Conservation (phyloP, 139 green algal species). For the Tetraselmis chui region DNA sequence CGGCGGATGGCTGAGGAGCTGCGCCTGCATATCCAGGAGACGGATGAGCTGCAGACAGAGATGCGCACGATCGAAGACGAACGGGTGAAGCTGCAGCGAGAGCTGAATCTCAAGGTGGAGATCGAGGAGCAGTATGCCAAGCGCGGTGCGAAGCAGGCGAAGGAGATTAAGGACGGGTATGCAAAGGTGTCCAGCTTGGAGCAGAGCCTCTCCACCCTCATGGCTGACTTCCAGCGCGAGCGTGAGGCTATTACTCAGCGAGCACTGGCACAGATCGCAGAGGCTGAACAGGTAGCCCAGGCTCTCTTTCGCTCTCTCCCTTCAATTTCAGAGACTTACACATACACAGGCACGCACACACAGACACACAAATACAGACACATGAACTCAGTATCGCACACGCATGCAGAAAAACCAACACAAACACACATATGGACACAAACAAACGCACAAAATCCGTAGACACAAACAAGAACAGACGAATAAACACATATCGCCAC, state of each 20-base stretch:
- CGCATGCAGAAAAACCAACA: no score
- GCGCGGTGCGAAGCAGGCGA: slow-evolving; percentile 56
- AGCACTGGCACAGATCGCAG: slow-evolving; percentile 2
- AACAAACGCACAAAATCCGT: no score
- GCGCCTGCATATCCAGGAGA: slow-evolving; percentile 70
- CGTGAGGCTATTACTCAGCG: neutral
- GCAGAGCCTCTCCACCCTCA: neutral
- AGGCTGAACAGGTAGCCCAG: neutral
- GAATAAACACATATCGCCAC: no score
- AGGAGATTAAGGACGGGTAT: slow-evolving; percentile 2
- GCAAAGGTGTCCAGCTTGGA: slow-evolving; percentile 1
- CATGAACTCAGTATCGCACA: no score
- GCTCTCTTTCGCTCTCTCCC: no score
- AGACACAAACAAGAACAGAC: no score
- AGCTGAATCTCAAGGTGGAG: slow-evolving; percentile 61
- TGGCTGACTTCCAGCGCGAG: slow-evolving; percentile 1
- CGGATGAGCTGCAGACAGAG: slow-evolving; percentile 57
- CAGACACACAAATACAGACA: no score
- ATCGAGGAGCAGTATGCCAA: slow-evolving; percentile 71
- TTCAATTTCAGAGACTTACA: no score
- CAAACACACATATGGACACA: no score
- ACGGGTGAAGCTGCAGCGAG: slow-evolving; percentile 44
- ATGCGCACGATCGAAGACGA: slow-evolving; percentile 59
- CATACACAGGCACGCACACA: no score
- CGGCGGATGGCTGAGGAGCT: slow-evolving; percentile 69